Base-by-base conservation (phyloP, 371 early-diverging fungal genomes). In the Chytridium lagenaria region DNA sequence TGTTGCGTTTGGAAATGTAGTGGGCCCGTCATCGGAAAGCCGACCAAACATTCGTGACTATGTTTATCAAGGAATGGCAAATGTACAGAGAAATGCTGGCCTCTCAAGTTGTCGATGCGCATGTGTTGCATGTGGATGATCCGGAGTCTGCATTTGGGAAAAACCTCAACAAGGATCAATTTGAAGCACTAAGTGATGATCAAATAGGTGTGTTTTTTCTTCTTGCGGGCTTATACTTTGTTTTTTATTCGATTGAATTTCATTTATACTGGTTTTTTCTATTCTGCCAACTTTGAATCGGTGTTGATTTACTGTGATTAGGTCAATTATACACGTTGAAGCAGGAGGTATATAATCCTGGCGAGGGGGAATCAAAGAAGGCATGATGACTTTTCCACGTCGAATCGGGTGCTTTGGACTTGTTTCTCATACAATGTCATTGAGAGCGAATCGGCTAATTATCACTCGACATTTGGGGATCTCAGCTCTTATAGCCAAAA, bases 241-340 rank as follows among this genome's bases (percentile, higher is more conserved):
- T 12, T 7, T 12, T 7, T 19, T 44, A 12, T 44, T 44, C 12
- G 19, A 12, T 44, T 19, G 44, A 44, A 44, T 19, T 12, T 44
- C 44, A 19, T 44, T 19, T 7, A 44, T 44, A n/a, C n/a, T 44
- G 5, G 49, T 19, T 44, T 44, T 44, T 44, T 19, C 44, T 19
- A 12, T 44, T 44, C 44, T 19, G 44, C 19, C 3, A 50, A 26
- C 22, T 16, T 19, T 33, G 34, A 59, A 30, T 61, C 1, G 1
- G 19, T 69, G n/a, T n/a, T n/a, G n/a, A n/a, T n/a, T n/a, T n/a
- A n/a, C n/a, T n/a, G n/a, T n/a, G 37, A 15, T 15, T 37, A 76
- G 76, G 76, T 33, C 76, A 76, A 57, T 67, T 76, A 68, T 68
- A 67, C 44, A 52, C 76, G 3, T 52, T 76, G 26, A 70, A 68